Base-by-base conservation (phyloP, 2,329 filamentous ascomycete species). In the Sarocladium strictum region DNA sequence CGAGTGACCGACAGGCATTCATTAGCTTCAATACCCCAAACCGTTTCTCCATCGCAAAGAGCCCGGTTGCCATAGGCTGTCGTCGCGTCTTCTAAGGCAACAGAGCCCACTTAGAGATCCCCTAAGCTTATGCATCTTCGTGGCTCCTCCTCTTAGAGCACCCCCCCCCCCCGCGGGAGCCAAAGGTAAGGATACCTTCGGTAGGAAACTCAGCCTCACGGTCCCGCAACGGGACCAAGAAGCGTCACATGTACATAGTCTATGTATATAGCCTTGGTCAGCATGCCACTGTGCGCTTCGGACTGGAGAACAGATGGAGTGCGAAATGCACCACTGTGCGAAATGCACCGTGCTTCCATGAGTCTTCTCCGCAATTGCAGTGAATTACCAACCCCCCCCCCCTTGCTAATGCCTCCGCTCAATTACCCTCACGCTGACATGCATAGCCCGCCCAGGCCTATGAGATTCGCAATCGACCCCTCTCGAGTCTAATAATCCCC, bases 291-390 rank as follows among this genome's bases (percentile, higher is more conserved):
- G n/a, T n/a, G n/a, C n/a, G n/a, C n/a, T n/a, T n/a, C n/a, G n/a
- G n/a, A n/a, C n/a, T n/a, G n/a, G n/a, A n/a, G n/a, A n/a, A n/a
- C n/a, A 23, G 40, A 43, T 43, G 40, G 21, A 43, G 17, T 43
- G 21, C 23, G n/a, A 43, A 24, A 47, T 47, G 43, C 7, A 29
- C 23, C 43, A 47, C 43, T 47, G 43, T 47, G 43, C 43, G 43
- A 27, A 7, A 3, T n/a, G 21, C 43, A 47, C 43, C 23, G 43
- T 47, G 43, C 43, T 47, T 47, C 43, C 43, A 47, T 29, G n/a
- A 29, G 17, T 9, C 43, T 47, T 47, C 43, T 47, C 43, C 43
- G 23, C 24, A 15, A 43, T 15, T 43, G 10, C 40, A 43, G 40
- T 17, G n/a, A 24, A 43, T 12, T 10, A 23, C 38, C n/a, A 23